phyloP scores from a whole-genome alignment of 2,329 filamentous ascomycete species.

The Diaporthe australafricana region DNA sequence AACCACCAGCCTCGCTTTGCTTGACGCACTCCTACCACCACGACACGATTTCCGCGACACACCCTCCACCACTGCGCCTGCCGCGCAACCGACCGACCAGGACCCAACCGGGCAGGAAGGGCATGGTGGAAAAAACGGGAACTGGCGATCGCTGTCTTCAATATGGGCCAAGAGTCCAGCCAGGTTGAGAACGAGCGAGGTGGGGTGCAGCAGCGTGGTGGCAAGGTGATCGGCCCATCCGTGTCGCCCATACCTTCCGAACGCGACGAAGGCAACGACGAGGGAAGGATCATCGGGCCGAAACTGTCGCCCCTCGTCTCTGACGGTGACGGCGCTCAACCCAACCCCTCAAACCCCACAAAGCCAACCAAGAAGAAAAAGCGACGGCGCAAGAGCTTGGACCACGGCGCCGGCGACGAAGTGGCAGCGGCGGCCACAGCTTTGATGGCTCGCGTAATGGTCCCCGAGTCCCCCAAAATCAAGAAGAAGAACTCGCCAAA shows the following conservation, averaged over 20 bases:
- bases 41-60: not conserved
- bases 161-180: slow-evolving; percentile 27
- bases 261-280: not conserved
- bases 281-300: not conserved
- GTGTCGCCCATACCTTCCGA: slow-evolving; percentile 29
- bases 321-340: not conserved
- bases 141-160: not conserved
- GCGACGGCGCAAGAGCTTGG: slow-evolving; percentile 1
- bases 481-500: slow-evolving; percentile 15
- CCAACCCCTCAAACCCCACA: not conserved
- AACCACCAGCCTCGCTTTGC: not conserved
- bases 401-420: not conserved
- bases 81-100: not conserved
- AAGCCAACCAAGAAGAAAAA: slow-evolving; percentile 25
- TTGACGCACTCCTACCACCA: not conserved
- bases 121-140: not conserved
- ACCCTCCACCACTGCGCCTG: too few species aligned
- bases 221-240: slow-evolving; percentile 22
- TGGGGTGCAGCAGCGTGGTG: not conserved
- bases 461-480: not conserved
- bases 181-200: not conserved
- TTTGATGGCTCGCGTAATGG: not conserved
- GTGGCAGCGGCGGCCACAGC: not conserved
- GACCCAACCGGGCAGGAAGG: not conserved
- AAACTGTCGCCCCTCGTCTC: not conserved